These are phyloP conservation scores for Pulveroboletus ravenelii DNA, from an alignment of 768 basidiomycete genomes.

Conservation along the genomic window DNA sequence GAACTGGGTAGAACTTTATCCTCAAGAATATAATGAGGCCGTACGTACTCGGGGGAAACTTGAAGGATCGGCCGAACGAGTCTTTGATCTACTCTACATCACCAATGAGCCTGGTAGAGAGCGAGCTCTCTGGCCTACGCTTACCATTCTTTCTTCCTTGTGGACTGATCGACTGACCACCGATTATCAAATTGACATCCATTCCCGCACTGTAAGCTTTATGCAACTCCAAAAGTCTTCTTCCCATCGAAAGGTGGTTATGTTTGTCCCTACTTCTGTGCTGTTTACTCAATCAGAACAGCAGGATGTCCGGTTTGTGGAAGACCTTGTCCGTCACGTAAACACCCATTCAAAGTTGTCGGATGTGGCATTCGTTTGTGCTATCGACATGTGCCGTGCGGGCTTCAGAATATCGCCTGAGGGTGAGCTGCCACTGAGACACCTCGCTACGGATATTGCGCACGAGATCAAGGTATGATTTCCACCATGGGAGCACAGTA, in stretches of 20 bases:
- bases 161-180: conserved; percentile 67
- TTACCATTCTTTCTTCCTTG: conserved; percentile 68
- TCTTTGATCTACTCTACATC: conserved; percentile 74
- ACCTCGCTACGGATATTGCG: conserved; percentile 67
- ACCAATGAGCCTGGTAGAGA: conserved; percentile 41
- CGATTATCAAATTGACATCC: conserved; percentile 45
- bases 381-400: conserved; percentile 73
- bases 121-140: conserved; percentile 72
- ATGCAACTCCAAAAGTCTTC: conserved; percentile 28
- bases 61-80: conserved; percentile 80
- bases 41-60: conserved; percentile 57
- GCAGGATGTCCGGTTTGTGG: conserved; percentile 53
- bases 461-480: conserved; percentile 69
- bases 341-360: conserved; percentile 50
- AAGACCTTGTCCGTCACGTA: conserved; percentile 59
- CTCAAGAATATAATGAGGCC: conserved; percentile 72
- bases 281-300: conserved; percentile 1
- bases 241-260: conserved; percentile 28
- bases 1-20: conserved; percentile 85
- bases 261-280: background rate
- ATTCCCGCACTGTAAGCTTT: conserved; percentile 30
- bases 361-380: conserved; percentile 67
- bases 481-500: conserved; percentile 17
- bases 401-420: conserved; percentile 49
- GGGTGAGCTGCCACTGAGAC: conserved; percentile 58